Evolutionary conservation across 2,329 filamentous ascomycete species (phyloP).

Genomic region (Alternaria sp.): DNA sequence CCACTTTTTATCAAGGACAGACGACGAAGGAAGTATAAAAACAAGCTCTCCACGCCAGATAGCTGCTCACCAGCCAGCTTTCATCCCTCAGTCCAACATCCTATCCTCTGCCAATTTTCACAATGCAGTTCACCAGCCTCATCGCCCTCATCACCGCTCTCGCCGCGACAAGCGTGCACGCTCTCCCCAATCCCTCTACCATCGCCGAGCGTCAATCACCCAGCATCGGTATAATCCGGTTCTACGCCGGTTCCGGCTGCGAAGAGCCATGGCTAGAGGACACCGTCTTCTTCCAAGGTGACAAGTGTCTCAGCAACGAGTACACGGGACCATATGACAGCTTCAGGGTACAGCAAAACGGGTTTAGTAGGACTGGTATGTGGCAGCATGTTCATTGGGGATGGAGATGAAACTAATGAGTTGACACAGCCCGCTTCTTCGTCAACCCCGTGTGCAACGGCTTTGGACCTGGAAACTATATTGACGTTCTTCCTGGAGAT

Average conservation of each 20-base stretch:
- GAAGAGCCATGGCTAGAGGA: slow-evolving; percentile 15
- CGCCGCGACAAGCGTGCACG: slow-evolving; percentile 6
- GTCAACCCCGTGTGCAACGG: slow-evolving; percentile 8
- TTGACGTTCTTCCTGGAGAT: slow-evolving; percentile 6
- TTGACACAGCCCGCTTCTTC: slow-evolving; percentile 8
- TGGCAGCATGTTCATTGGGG: background rate
- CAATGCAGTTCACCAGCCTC: slow-evolving; percentile 14
- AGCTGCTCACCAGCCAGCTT: background rate
- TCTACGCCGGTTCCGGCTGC: slow-evolving; percentile 12
- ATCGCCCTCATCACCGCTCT: slow-evolving; percentile 6
- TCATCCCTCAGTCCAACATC: background rate
- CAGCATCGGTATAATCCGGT: slow-evolving; percentile 11
- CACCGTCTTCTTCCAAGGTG: slow-evolving; percentile 13
- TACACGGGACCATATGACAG: slow-evolving; percentile 9
- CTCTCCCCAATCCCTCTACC: slow-evolving; percentile 2
- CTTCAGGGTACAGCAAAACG: slow-evolving; percentile 1
- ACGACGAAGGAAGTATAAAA: background rate
- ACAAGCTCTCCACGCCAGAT: background rate
- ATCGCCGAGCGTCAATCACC: background rate
- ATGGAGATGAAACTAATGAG: background rate
- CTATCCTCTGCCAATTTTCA: background rate
- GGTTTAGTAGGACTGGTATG: slow-evolving; percentile 7
- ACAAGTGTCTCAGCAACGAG: background rate
- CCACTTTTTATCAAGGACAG: background rate
- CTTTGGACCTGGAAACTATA: background rate